Evolutionary conservation across 805 yeast species (phyloP).

Genomic region (Starmerella powellii): DNA sequence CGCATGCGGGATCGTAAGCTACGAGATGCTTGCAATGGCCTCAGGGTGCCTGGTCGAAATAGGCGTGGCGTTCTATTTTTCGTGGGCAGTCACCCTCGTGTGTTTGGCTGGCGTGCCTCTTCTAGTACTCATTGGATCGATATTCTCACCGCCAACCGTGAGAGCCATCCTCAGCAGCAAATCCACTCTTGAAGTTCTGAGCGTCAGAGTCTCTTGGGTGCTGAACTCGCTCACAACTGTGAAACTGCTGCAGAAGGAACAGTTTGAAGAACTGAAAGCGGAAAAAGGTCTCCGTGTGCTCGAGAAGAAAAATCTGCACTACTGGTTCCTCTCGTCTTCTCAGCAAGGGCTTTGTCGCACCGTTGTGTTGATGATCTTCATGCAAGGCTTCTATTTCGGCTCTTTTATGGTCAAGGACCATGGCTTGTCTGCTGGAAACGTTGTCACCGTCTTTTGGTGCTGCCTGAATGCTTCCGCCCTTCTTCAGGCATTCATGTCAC

Average conservation of each 20-base stretch:
- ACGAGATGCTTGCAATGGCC: slow-evolving; percentile 65
- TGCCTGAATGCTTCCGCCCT: slow-evolving; percentile 62
- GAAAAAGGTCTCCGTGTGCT: slow-evolving; percentile 29
- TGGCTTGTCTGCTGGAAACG: slow-evolving; percentile 44
- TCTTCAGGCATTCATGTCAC: slow-evolving; percentile 42
- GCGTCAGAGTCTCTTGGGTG: slow-evolving; percentile 60
- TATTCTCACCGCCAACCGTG: slow-evolving; percentile 43
- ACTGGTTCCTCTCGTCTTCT: slow-evolving; percentile 36
- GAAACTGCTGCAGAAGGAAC: slow-evolving; percentile 47
- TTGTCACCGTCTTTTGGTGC: slow-evolving; percentile 72
- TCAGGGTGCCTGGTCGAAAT: slow-evolving; percentile 47
- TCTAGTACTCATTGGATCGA: slow-evolving; percentile 38
- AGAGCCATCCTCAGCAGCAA: slow-evolving; percentile 48
- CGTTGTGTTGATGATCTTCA: slow-evolving; percentile 60
- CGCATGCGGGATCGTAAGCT: slow-evolving; percentile 39
- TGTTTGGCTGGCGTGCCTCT: slow-evolving; percentile 66
- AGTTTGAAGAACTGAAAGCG: slow-evolving; percentile 39
- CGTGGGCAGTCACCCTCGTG: slow-evolving; percentile 77
- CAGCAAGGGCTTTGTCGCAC: slow-evolving; percentile 48
- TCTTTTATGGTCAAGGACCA: slow-evolving; percentile 46
- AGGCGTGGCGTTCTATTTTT: slow-evolving; percentile 48
- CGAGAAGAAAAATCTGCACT: slow-evolving; percentile 33
- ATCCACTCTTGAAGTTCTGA: slow-evolving; percentile 39
- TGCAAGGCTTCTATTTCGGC: slow-evolving; percentile 92
- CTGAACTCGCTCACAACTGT: slow-evolving; percentile 49